Conservation (phyloP, 2,329 filamentous ascomycete species). For the Claviceps pusilla region DNA sequence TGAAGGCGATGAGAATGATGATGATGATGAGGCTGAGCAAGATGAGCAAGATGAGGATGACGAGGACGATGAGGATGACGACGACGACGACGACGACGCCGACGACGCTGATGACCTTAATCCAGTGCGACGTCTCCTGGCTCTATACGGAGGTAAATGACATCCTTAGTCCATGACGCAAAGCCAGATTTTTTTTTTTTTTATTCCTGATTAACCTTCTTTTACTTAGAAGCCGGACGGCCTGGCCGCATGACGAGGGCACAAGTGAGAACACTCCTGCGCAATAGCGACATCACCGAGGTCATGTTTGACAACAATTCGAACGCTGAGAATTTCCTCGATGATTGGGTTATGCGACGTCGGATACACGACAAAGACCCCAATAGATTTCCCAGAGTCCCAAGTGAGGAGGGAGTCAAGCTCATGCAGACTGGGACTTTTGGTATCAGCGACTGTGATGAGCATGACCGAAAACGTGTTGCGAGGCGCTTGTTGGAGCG, state of each 20-base stretch:
- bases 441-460: conserved; percentile 48
- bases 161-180: not conserved
- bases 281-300: conserved; percentile 22
- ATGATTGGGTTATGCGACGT: conserved; percentile 31
- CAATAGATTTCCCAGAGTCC: conserved; percentile 64
- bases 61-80: conserved; percentile 8
- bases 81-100: conserved; percentile 8
- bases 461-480: conserved; percentile 43
- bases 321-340: conserved; percentile 19
- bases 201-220: not conserved
- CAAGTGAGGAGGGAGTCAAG: conserved; percentile 58
- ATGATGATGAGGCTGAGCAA: conserved; percentile 9
- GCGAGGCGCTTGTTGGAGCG: conserved; percentile 61
- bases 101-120: conserved; percentile 9
- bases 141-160: conserved; percentile 17
- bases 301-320: conserved; percentile 23
- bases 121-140: conserved; percentile 22
- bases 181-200: not conserved
- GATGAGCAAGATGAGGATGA: conserved; percentile 2
- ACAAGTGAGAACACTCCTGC: conserved; percentile 27
- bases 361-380: conserved; percentile 29
- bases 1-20: conserved; percentile 7
- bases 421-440: conserved; percentile 76
- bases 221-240: conserved; percentile 12
- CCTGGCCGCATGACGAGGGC: conserved; percentile 18